A percentile compares a stretch with the other conserved stretches of the same genome.
Conservation (phyloP, 164 flowering plant species). For the Stephania japonica region DNA sequence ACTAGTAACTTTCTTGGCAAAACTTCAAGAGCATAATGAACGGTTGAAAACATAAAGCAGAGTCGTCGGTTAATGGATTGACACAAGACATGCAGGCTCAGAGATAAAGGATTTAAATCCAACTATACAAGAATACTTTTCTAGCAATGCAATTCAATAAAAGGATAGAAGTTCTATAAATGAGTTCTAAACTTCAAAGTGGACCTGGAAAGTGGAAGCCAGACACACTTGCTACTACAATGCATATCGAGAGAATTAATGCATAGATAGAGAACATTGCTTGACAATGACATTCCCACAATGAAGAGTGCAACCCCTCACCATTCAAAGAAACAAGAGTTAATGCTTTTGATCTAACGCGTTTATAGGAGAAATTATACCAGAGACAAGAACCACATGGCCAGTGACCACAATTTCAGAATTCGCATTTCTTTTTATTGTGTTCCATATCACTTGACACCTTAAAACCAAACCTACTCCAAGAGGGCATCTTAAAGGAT, state of each 20-base stretch:
- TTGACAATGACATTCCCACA: background rate
- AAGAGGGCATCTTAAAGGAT: background rate
- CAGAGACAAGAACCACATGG: background rate
- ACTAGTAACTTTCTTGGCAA: no score
- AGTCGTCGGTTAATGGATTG: no score
- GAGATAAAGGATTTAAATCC: no score
- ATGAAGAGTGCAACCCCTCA: background rate
- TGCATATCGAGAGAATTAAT: background rate
- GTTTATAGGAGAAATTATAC: background rate
- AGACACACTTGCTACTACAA: background rate
- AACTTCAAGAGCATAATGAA: no score
- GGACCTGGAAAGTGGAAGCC: background rate
- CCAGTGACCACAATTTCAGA: background rate
- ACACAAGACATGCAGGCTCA: no score
- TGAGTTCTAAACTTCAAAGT: background rate
- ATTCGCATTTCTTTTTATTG: background rate
- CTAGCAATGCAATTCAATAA: background rate
- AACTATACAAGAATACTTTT: no score
- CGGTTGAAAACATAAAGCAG: no score
- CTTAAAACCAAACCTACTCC: background rate
- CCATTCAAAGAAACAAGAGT: background rate
- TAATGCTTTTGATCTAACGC: no score
- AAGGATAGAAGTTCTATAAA: background rate
- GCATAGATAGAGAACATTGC: background rate
- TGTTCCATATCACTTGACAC: background rate